These are phyloP conservation scores for Neurospora hispaniola DNA, from an alignment of 495 filamentous ascomycete species.

Conservation along the genomic window DNA sequence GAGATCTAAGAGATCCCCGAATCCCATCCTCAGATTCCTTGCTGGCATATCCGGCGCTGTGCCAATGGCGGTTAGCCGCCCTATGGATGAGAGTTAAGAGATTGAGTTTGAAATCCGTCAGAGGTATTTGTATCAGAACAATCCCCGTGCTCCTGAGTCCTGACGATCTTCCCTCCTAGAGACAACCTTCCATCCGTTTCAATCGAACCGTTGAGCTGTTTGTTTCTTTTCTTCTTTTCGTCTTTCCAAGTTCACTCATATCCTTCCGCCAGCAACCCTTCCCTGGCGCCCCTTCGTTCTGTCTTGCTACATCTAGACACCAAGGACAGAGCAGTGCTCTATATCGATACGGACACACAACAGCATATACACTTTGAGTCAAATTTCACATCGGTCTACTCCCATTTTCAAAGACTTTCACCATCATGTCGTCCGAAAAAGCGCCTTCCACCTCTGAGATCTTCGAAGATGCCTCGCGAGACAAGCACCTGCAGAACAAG, in stretches of 20 bases:
- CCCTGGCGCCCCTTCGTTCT: not conserved
- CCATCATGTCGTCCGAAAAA: not conserved
- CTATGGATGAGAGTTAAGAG: not conserved
- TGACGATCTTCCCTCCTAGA: not conserved
- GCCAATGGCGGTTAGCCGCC: not conserved
- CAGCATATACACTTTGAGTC: not conserved
- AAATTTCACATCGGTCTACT: not conserved
- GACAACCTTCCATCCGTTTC: not conserved
- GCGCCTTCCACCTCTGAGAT: constrained; percentile 15
- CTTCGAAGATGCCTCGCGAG: constrained; percentile 29
- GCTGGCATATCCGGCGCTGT: not conserved
- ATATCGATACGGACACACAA: not conserved
- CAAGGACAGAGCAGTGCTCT: not conserved
- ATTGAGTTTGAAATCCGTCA: not conserved
- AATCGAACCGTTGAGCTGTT: not conserved
- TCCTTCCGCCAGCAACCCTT: not conserved
- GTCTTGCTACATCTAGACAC: not conserved
- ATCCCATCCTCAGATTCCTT: not conserved
- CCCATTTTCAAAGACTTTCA: not conserved
- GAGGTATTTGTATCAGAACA: not conserved
- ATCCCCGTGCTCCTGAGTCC: not conserved
- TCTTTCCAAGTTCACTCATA: not conserved
- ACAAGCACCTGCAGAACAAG: constrained; percentile 26
- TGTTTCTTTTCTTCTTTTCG: constrained; percentile 1
- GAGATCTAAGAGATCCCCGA: not conserved